These are phyloP conservation scores for Coemansia sp. DNA, from an alignment of 192 early-diverging fungal genomes.

Conservation along the genomic window DNA sequence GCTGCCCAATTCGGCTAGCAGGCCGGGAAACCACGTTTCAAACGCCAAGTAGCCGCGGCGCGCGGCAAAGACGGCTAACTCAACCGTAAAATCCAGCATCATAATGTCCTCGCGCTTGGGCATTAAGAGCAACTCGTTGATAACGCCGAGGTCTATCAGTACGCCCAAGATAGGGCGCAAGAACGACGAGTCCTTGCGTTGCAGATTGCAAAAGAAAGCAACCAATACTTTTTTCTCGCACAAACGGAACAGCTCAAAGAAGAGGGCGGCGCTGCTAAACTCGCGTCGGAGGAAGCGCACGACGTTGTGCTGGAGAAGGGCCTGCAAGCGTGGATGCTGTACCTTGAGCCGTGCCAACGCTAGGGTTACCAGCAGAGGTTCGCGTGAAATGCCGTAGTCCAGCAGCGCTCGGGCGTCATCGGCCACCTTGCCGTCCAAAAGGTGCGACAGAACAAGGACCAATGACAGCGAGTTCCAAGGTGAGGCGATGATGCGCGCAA, in stretches of 20 bases:
- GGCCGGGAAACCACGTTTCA: constrained; percentile 52
- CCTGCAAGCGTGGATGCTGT: constrained; percentile 53
- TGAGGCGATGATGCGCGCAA: constrained; percentile 42
- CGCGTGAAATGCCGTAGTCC: constrained; percentile 39
- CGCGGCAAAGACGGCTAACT: constrained; percentile 52
- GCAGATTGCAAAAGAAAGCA: constrained; percentile 50
- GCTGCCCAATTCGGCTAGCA: constrained; percentile 45
- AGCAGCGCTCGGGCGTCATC: constrained; percentile 47
- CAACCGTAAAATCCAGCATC: constrained; percentile 55
- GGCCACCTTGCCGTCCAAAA: constrained; percentile 47
- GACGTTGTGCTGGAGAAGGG: constrained; percentile 51
- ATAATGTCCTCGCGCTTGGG: constrained; percentile 54
- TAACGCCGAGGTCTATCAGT: constrained; percentile 42
- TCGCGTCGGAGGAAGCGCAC: constrained; percentile 50
- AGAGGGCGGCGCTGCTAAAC: constrained; percentile 30
- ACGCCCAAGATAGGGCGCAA: constrained; percentile 40
- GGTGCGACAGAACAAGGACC: constrained; percentile 45
- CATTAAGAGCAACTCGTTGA: constrained; percentile 43
- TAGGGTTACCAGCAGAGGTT: constrained; percentile 51
- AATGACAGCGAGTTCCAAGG: constrained; percentile 57
- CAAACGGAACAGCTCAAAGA: constrained; percentile 55
- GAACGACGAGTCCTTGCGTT: constrained; percentile 46
- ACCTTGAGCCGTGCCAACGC: constrained; percentile 53
- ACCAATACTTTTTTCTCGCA: constrained; percentile 52
- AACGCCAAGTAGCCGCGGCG: constrained; percentile 52